Evolutionary conservation across 257 asterid genomes (phyloP).

Genomic region (Solanum corneliomulleri): DNA sequence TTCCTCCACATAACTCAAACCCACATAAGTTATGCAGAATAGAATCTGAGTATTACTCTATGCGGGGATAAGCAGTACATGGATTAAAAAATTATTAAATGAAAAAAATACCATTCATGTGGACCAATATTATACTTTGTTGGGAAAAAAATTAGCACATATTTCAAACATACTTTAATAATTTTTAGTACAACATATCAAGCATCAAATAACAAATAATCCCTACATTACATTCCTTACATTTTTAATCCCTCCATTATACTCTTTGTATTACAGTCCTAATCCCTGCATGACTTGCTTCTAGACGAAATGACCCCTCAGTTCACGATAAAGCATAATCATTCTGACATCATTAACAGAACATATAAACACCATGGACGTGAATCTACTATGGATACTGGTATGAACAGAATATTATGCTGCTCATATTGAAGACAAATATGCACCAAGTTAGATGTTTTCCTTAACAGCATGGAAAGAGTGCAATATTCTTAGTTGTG

Average conservation of each 20-base stretch:
- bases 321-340: neutral
- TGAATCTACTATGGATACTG: neutral
- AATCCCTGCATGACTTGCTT: neutral
- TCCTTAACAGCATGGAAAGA: neutral
- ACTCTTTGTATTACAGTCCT: neutral
- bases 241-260: neutral
- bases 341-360: neutral
- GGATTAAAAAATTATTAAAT: neutral
- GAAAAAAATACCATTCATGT: neutral
- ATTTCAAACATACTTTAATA: neutral
- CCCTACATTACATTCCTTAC: neutral
- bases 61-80: neutral
- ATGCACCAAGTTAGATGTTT: neutral
- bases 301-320: neutral
- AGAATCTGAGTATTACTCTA: neutral
- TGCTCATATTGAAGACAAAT: neutral
- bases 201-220: neutral
- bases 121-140: neutral
- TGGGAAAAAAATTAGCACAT: neutral
- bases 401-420: neutral
- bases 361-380: neutral
- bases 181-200: neutral
- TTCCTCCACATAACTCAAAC: neutral
- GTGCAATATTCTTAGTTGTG: neutral
- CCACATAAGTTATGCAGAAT: neutral